Evolutionary conservation across 352 stramenopile species (phyloP), one percentile per base, ranked within the genome.

Genomic region (Phytophthora pluvialis): DNA sequence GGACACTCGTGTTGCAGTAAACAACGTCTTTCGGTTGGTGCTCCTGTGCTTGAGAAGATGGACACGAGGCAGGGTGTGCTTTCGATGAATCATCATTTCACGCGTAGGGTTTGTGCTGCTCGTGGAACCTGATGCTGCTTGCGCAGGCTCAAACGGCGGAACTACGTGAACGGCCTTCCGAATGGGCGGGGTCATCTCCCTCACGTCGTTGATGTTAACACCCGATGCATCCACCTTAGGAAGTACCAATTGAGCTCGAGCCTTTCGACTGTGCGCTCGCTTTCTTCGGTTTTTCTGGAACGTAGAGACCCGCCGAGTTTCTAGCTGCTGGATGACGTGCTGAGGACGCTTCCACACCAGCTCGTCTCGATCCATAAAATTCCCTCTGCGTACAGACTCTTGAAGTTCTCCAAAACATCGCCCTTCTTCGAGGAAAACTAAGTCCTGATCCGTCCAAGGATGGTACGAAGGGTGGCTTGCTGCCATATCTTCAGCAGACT

Each of bases 341-440:
- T 83, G 69, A 3, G 79, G 77, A 13, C 66, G 66, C 43, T 69
- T 82, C 68, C 76, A 75, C 0, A 84, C 45, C 3, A 85, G 38
- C 32, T 75, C 51, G 10, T 77, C 64, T 10, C 69, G 28, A 26
- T 67, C 58, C 21, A 58, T 53, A 28, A 33, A 44, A 21, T 32
- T 26, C 1, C 63, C 43, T 29, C 32, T 55, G 33, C 38, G 42
- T 16, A 74, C 51, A 33, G 60, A 48, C 10, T 73, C 51, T 18
- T 68, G 46, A 33, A 76, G 52, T 28, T 63, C 59, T 21, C 51
- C 57, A 16, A 53, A 35, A 12, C 53, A 71, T 3, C 67, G 63
- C 2, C 79, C 79, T 74, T 88, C 79, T 72, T 88, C 79, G 11
- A 88, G 56, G 45, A 67, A 80, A 16, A 67, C 52, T 53, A 74